Conservation (phyloP, 2,329 filamentous ascomycete species). For the Aaosphaeria arxii region DNA sequence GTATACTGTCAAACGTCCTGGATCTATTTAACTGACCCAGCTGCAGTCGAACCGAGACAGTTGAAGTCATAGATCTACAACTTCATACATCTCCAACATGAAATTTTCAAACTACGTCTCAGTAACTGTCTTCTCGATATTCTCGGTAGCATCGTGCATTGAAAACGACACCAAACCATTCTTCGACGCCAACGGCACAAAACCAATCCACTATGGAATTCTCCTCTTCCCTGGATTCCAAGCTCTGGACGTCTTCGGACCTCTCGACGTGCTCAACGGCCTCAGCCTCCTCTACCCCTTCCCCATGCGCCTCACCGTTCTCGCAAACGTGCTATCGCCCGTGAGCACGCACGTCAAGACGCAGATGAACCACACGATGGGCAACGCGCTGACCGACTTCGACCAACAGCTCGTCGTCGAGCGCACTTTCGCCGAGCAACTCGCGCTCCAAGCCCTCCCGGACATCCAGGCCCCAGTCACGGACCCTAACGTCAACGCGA, state of each 20-base stretch:
- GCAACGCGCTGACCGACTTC: slow-evolving; percentile 19
- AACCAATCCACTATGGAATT: slow-evolving; percentile 9
- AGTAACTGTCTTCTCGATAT: too few species aligned
- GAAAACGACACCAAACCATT: background rate
- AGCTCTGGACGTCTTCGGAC: slow-evolving; percentile 40
- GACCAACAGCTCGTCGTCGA: slow-evolving; percentile 46
- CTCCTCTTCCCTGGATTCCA: slow-evolving; percentile 39
- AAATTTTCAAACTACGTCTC: too few species aligned
- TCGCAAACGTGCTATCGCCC: slow-evolving; percentile 32
- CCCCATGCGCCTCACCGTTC: slow-evolving; percentile 22
- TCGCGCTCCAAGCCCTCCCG: slow-evolving; percentile 17
- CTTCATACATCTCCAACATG: too few species aligned
- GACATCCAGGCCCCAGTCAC: background rate
- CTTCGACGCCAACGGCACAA: background rate
- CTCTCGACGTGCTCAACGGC: slow-evolving; percentile 46
- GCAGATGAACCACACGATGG: slow-evolving; percentile 7
- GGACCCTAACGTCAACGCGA: background rate
- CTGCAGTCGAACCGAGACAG: too few species aligned
- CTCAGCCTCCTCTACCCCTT: slow-evolving; percentile 26
- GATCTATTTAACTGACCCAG: too few species aligned
- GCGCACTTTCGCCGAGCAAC: slow-evolving; percentile 52
- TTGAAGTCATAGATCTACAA: too few species aligned
- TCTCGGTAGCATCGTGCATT: background rate
- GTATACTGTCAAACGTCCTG: too few species aligned
- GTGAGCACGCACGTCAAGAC: slow-evolving; percentile 22